Conservation (phyloP, 1,284 basidiomycete species). For the Athelia psychrophila region DNA sequence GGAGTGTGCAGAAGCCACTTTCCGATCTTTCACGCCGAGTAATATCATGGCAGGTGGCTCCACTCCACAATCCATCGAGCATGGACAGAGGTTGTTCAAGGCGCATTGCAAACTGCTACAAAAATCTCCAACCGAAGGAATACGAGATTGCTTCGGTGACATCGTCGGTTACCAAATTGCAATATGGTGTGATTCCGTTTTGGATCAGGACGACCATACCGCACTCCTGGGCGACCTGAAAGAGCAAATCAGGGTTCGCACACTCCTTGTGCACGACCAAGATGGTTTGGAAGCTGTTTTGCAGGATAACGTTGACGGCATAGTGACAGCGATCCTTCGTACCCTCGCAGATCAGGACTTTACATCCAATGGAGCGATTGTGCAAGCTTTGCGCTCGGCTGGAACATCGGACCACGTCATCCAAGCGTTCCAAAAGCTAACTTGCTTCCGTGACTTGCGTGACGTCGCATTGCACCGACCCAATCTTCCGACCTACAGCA, state of each 20-base stretch:
- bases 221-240: constrained; percentile 27
- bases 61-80: constrained; percentile 21
- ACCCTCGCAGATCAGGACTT: constrained; percentile 61
- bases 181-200: constrained; percentile 36
- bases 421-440: constrained; percentile 46
- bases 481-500: constrained; percentile 56
- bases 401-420: constrained; percentile 29
- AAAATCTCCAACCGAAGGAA: constrained; percentile 48
- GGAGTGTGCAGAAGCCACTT: constrained; percentile 58
- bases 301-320: constrained; percentile 46
- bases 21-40: constrained; percentile 60
- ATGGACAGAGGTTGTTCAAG: constrained; percentile 50
- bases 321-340: constrained; percentile 55
- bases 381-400: constrained; percentile 35
- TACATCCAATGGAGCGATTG: constrained; percentile 42
- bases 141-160: constrained; percentile 67
- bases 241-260: constrained; percentile 31
- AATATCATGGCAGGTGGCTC: constrained; percentile 43
- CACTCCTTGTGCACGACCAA: constrained; percentile 25
- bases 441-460: constrained; percentile 43
- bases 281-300: constrained; percentile 39
- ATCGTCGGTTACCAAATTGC: constrained; percentile 65
- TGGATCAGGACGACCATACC: constrained; percentile 7
- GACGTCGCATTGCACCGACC: constrained; percentile 55
- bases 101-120: constrained; percentile 65